phyloP scores from a whole-genome alignment of 257 asterid genomes.

The Avicennia marina region DNA sequence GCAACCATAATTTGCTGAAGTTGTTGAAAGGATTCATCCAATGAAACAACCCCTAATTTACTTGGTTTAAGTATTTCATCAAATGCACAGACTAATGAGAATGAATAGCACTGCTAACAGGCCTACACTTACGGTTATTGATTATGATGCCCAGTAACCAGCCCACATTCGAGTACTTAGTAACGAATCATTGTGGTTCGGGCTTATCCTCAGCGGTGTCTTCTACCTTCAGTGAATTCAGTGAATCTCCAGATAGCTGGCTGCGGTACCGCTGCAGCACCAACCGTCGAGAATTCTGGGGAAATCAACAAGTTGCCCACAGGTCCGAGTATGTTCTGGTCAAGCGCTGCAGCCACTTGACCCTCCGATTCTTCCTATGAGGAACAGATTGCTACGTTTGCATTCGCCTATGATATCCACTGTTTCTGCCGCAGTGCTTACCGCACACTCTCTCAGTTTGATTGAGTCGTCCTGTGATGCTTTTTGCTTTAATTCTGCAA shows the following conservation, averaged over 20 bases:
- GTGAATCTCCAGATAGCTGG: constrained; percentile 22
- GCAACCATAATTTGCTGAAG: no score
- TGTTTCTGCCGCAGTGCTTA: constrained; percentile 21
- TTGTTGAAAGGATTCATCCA: no score
- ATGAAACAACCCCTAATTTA: no score
- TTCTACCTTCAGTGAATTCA: constrained; percentile 21
- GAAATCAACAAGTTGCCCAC: constrained; percentile 40
- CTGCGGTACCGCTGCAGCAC: constrained; percentile 50
- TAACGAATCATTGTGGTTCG: no score
- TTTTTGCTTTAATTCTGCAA: constrained; percentile 22
- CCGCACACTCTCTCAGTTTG: constrained; percentile 21
- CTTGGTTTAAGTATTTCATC: no score
- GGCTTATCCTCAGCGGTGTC: constrained; percentile 4
- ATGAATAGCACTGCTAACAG: no score
- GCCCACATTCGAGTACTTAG: no score
- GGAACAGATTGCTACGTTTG: constrained; percentile 24
- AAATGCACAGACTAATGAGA: no score
- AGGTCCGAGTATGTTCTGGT: constrained; percentile 30
- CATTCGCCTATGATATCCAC: constrained; percentile 17
- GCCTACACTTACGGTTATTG: no score
- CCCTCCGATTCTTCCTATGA: constrained; percentile 45
- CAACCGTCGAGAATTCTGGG: constrained; percentile 28
- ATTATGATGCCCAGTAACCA: no score
- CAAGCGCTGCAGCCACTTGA: constrained; percentile 27
- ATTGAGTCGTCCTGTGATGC: constrained; percentile 18